Evolutionary conservation across 1,139 yeast species (phyloP), one percentile per base, ranked within the genome.

Genomic region (Yamadazyma diddensiae): DNA sequence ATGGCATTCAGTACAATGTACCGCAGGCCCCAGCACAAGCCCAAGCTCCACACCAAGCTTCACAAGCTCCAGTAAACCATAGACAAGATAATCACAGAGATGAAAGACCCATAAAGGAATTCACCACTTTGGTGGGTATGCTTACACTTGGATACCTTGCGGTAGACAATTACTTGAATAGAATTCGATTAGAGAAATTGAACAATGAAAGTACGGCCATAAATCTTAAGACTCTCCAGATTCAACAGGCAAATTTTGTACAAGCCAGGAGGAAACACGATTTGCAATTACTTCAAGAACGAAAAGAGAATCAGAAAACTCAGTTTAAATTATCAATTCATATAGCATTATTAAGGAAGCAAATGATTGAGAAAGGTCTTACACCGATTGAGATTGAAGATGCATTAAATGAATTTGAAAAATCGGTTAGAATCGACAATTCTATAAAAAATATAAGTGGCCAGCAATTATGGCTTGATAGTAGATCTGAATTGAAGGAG

Each of bases 251-350:
- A 45, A 70, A 59, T 38, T 67, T 66, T 38, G 53, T 63, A 29
- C 65, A 65, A 20, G 70, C 65, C 8, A 53, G 70, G 30, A 69
- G 73, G 53, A 65, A 67, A 42, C 59, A 67, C 35, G 80, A 76
- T 36, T 43, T 65, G 20, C 76, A 62, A 48, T 59, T 59, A 29
- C 48, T 70, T 39, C 69, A 65, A 47, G 82, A 71, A 52, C 59
- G 73, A 34, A 65, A 61, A 47, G 71, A 61, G 29, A 56, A 52
- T 27, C 73, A 70, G 29, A 75, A 70, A 43, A 65, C 82, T 35
- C 68, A 68, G 46, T 72, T 70, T 64, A 76, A 73, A 50, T 73
- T 80, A 81, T 68, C 75, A 6, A 57, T 79, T 47, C 87, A 81
- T 49, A 65, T 81, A 26, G 85, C 84, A 1, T 55, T 80, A 49